Percentiles rank a stretch among this genome's conserved stretches.
Evolutionary conservation across 148 eudicot genomes (phyloP).

Genomic region (Rhododendron ferrugineum): DNA sequence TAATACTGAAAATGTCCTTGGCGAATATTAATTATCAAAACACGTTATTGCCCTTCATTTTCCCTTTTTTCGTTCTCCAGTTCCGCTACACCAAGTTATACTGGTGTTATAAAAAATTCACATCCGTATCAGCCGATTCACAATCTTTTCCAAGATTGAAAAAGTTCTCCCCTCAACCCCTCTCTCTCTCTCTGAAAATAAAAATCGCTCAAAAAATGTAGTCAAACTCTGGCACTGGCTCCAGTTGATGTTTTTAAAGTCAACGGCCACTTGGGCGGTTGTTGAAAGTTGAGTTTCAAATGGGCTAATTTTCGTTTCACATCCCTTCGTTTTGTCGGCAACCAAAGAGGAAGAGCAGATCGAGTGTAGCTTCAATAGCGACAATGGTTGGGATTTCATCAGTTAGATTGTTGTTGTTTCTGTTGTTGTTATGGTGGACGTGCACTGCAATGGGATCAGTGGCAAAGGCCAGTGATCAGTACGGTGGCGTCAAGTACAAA

Average conservation of each 20-base stretch:
- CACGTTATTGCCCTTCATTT: too few relatives aligned
- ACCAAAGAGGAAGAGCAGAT: neutral
- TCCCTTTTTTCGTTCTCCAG: too few relatives aligned
- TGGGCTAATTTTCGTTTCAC: neutral
- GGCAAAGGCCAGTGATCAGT: slow-evolving; percentile 8
- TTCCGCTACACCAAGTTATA: too few relatives aligned
- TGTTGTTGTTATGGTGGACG: slow-evolving; percentile 22
- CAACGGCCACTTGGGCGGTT: neutral
- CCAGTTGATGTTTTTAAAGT: neutral
- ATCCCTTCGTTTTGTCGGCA: neutral
- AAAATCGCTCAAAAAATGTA: neutral
- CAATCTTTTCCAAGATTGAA: too few relatives aligned
- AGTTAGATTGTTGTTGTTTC: slow-evolving; percentile 13
- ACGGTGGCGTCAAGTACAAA: slow-evolving; percentile 43
- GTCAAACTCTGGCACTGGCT: neutral
- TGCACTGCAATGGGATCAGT: slow-evolving; percentile 7
- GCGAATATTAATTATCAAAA: too few relatives aligned
- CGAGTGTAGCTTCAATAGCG: neutral
- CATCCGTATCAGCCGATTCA: too few relatives aligned
- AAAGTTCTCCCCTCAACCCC: neutral
- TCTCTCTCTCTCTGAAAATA: neutral
- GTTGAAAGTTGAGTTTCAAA: neutral
- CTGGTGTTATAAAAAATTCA: too few relatives aligned
- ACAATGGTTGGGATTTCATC: slow-evolving; percentile 14
- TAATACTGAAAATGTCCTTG: too few relatives aligned